phyloP scores from a whole-genome alignment of 805 yeast species.

The Metschnikowia reukaufii region DNA sequence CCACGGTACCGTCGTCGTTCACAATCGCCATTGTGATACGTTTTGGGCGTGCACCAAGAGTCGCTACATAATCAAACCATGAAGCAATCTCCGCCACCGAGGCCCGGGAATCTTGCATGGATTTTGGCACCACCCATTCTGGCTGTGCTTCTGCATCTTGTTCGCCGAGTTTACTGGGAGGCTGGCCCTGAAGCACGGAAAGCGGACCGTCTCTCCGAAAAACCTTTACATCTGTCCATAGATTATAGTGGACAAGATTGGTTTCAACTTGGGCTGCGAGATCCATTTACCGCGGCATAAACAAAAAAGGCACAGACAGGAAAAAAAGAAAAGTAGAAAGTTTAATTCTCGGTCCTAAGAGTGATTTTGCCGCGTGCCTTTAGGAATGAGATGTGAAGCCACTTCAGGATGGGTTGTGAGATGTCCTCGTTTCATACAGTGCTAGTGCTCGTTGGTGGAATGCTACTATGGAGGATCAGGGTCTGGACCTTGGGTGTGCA shows the following conservation, averaged over 20 bases:
- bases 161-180: conserved; percentile 30
- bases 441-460: not conserved
- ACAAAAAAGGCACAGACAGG: not conserved
- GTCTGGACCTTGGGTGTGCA: not conserved
- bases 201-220: conserved; percentile 12
- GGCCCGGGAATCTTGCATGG: conserved; percentile 24
- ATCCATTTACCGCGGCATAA: conserved; percentile 11
- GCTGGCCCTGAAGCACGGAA: conserved; percentile 29
- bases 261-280: conserved; percentile 35
- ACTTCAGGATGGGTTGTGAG: too few relatives aligned
- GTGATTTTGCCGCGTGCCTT: too few relatives aligned
- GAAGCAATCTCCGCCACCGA: conserved; percentile 38
- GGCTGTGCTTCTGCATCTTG: conserved; percentile 17
- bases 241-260: conserved; percentile 45
- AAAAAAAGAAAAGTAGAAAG: not conserved
- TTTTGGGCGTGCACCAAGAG: conserved; percentile 32
- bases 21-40: conserved; percentile 55
- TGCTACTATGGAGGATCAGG: not conserved
- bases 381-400: too few relatives aligned
- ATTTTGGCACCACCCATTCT: conserved; percentile 47
- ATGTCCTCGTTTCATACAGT: not conserved
- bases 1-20: conserved; percentile 66
- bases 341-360: not conserved
- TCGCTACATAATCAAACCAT: conserved; percentile 36
- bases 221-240: conserved; percentile 42